Evolutionary conservation across 202 grass and related monocot species (phyloP).

Genomic region (Carex sylvatica): DNA sequence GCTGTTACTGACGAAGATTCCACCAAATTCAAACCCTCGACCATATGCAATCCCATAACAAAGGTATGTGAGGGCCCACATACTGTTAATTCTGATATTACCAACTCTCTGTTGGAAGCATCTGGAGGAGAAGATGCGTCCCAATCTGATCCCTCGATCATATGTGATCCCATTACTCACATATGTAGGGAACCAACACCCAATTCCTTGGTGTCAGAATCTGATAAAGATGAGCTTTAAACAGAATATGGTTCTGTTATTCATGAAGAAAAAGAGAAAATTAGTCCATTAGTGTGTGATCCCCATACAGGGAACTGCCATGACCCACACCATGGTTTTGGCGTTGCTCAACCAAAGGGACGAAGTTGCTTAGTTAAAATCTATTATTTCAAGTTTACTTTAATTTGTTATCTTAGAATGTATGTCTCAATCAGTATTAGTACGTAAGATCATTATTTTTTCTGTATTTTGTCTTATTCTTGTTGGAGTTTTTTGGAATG

Average conservation of each 20-base stretch:
- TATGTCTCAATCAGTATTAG: neutral
- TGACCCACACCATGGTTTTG: neutral
- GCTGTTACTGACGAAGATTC: neutral
- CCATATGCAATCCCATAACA: too few species aligned
- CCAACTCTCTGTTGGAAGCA: neutral
- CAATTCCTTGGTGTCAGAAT: neutral
- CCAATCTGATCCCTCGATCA: neutral
- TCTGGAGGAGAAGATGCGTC: neutral
- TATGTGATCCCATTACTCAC: neutral
- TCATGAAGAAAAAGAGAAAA: neutral
- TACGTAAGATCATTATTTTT: too few species aligned
- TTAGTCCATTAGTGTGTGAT: neutral
- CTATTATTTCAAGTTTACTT: neutral
- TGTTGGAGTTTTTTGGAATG: too few species aligned
- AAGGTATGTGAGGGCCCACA: too few species aligned
- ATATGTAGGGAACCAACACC: too few species aligned
- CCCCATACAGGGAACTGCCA: neutral
- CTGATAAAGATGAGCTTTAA: neutral
- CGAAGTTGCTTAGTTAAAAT: neutral
- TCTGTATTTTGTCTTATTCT: too few species aligned
- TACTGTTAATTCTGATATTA: too few species aligned
- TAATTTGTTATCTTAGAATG: neutral
- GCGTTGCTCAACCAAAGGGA: neutral
- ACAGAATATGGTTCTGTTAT: neutral
- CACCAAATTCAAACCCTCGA: too few species aligned